Conservation (phyloP, 345 rosid species). For the Erucastrum elatum region DNA sequence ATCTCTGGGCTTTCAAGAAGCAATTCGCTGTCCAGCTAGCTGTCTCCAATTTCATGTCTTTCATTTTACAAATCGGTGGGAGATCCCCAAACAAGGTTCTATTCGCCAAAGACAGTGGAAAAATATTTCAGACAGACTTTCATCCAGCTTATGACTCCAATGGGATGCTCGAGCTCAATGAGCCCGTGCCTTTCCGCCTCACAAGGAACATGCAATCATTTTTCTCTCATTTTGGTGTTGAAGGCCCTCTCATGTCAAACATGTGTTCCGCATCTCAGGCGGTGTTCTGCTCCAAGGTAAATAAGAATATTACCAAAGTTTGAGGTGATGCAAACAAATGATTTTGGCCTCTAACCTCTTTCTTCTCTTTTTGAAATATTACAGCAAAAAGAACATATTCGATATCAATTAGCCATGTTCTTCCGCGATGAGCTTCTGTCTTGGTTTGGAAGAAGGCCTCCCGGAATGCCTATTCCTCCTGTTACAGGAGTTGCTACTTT, state of each 20-base stretch:
- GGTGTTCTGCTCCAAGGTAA: slow-evolving; percentile 74
- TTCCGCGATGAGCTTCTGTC: slow-evolving; percentile 94
- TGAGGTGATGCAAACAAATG: background rate
- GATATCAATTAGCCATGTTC: slow-evolving; percentile 97
- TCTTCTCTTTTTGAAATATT: slow-evolving; percentile 27
- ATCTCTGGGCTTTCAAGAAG: slow-evolving; percentile 96
- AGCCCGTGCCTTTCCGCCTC: slow-evolving; percentile 94
- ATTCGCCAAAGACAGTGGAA: slow-evolving; percentile 93
- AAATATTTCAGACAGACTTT: slow-evolving; percentile 90
- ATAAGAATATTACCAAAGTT: slow-evolving; percentile 2
- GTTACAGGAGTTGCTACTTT: slow-evolving; percentile 56
- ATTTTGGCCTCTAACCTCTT: slow-evolving; percentile 11
- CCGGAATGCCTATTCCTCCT: slow-evolving; percentile 57
- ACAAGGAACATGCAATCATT: slow-evolving; percentile 95
- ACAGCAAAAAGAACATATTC: slow-evolving; percentile 75
- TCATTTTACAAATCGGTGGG: slow-evolving; percentile 91
- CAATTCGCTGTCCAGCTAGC: slow-evolving; percentile 95
- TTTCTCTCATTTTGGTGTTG: slow-evolving; percentile 89
- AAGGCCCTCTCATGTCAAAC: slow-evolving; percentile 84
- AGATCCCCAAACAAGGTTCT: slow-evolving; percentile 94
- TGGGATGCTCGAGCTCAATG: slow-evolving; percentile 86
- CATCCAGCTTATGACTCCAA: slow-evolving; percentile 90
- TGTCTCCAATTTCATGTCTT: slow-evolving; percentile 95
- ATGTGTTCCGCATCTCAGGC: slow-evolving; percentile 96
- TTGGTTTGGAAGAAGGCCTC: slow-evolving; percentile 95